phyloP scores from a whole-genome alignment of 1,284 basidiomycete species.

The Rhodotorula sp. region DNA sequence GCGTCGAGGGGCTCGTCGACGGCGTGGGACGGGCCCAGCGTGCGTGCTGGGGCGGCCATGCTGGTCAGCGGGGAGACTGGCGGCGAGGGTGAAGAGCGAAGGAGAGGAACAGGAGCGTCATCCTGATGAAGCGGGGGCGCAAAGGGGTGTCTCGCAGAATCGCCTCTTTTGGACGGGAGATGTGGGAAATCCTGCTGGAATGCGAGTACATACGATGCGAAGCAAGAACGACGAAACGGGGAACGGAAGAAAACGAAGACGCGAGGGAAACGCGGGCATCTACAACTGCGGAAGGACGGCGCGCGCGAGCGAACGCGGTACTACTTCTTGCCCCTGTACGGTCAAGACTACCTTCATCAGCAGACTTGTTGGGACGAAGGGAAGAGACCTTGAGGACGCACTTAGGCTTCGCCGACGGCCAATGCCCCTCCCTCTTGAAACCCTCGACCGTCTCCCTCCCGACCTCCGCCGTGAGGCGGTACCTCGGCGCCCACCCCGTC shows the following conservation, averaged over 20 bases:
- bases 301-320: too few species aligned
- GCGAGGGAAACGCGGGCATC: too few species aligned
- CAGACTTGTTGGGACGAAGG: too few species aligned
- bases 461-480: slow-evolving; percentile 1
- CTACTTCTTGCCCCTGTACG: neutral
- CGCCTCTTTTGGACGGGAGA: too few species aligned
- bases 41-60: neutral
- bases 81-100: neutral
- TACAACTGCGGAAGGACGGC: too few species aligned
- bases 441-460: slow-evolving; percentile 23
- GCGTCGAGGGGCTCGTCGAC: neutral
- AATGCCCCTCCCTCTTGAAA: slow-evolving; percentile 28
- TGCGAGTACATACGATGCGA: too few species aligned
- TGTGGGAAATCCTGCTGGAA: too few species aligned
- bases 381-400: neutral
- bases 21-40: neutral
- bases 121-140: neutral
- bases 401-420: slow-evolving; percentile 29
- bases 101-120: neutral
- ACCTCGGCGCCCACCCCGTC: slow-evolving; percentile 26
- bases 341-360: neutral
- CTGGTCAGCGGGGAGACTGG: too few species aligned
- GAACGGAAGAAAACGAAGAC: too few species aligned
- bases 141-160: too few species aligned
- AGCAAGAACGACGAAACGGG: too few species aligned